These are phyloP conservation scores for Dactylis glomerata DNA, from an alignment of 176 grass and related monocot species.

Conservation along the genomic window DNA sequence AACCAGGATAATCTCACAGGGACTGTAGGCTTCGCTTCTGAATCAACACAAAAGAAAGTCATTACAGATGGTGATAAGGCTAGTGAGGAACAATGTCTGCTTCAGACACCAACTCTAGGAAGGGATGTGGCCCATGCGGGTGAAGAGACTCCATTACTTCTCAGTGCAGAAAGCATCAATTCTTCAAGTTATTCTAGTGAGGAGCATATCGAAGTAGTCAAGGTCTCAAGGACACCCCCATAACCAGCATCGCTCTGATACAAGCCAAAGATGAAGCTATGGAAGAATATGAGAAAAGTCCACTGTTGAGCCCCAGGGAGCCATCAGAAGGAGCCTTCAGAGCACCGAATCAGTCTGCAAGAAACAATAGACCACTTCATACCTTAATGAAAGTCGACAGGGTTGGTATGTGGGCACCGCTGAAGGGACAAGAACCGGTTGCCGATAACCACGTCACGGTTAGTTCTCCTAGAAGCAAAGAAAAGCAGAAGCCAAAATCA, in stretches of 20 bases:
- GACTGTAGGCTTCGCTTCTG: not conserved
- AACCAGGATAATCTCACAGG: not conserved
- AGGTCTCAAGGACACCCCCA: slow-evolving; percentile 13
- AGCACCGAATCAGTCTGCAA: slow-evolving; percentile 19
- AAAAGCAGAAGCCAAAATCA: slow-evolving; percentile 30
- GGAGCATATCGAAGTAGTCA: not conserved
- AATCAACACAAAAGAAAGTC: not conserved
- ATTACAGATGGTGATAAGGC: not conserved
- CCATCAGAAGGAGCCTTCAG: slow-evolving; percentile 16
- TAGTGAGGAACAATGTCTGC: slow-evolving; percentile 14
- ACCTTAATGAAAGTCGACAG: slow-evolving; percentile 29
- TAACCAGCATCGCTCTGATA: not conserved
- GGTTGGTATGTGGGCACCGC: not conserved
- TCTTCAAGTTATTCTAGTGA: slow-evolving; percentile 21
- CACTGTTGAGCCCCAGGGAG: slow-evolving; percentile 34
- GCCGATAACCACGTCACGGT: not conserved
- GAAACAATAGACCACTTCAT: slow-evolving; percentile 41
- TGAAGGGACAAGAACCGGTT: slow-evolving; percentile 28
- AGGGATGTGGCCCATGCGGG: slow-evolving; percentile 12
- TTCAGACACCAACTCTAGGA: not conserved
- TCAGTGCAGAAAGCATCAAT: not conserved
- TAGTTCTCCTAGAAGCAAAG: slow-evolving; percentile 43
- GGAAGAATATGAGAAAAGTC: slow-evolving; percentile 37
- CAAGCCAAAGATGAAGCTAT: slow-evolving; percentile 11
- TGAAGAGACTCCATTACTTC: slow-evolving; percentile 37